These are phyloP conservation scores for Bryoglossum gracile DNA, from an alignment of 495 filamentous ascomycete genomes.

Conservation along the genomic window DNA sequence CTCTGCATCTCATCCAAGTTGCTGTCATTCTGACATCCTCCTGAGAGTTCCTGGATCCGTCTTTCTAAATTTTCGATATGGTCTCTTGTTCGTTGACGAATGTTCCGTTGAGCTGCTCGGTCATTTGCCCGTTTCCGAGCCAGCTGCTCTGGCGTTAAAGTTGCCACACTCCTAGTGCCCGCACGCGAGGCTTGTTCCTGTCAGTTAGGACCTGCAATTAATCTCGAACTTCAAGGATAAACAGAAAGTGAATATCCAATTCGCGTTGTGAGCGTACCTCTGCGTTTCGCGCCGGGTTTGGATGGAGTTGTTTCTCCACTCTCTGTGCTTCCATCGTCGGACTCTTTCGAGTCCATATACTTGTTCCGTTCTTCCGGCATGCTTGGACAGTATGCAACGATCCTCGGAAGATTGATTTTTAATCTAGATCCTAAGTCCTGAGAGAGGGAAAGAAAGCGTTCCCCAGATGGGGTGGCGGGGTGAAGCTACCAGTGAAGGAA, in stretches of 20 bases:
- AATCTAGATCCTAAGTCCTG: not conserved
- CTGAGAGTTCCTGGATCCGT: slow-evolving; percentile 57
- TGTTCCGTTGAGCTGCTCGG: slow-evolving; percentile 79
- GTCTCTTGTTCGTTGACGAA: slow-evolving; percentile 71
- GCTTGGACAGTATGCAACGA: not conserved
- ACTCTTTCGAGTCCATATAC: not conserved
- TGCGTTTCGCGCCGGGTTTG: slow-evolving; percentile 6
- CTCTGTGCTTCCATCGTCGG: slow-evolving; percentile 6
- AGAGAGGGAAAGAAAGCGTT: too few relatives aligned
- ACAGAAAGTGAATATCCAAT: too few relatives aligned
- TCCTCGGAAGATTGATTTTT: not conserved
- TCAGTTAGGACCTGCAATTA: too few relatives aligned
- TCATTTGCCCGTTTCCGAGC: slow-evolving; percentile 83
- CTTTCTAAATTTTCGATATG: slow-evolving; percentile 73
- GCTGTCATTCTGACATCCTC: slow-evolving; percentile 4
- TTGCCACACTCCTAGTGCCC: slow-evolving; percentile 62
- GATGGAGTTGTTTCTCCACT: not conserved
- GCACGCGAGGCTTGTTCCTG: slow-evolving; percentile 21
- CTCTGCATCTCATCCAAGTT: slow-evolving; percentile 11
- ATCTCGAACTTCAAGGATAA: too few relatives aligned
- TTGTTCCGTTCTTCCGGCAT: slow-evolving; percentile 1
- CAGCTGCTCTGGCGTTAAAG: slow-evolving; percentile 63
- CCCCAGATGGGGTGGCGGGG: too few relatives aligned
- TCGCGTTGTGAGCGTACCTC: slow-evolving; percentile 7
- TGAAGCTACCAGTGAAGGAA: too few relatives aligned